phyloP scores from a whole-genome alignment of 163 green algal genomes.

The Volvox carteri region DNA sequence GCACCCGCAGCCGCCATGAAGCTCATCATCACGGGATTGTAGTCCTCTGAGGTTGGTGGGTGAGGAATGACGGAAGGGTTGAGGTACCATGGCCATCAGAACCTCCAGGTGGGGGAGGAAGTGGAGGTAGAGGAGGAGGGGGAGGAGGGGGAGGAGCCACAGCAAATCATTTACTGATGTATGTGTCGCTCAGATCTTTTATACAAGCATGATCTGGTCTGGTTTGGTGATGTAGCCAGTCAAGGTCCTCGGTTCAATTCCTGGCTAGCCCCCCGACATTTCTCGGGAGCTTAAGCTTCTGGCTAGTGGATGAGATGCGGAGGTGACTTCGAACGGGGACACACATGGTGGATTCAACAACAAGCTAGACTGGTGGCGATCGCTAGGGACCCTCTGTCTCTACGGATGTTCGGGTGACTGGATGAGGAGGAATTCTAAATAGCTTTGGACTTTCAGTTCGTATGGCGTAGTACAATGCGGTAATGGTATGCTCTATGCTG shows the following conservation, averaged over 20 bases:
- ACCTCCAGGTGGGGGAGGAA: neutral
- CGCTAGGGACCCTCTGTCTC: too few species aligned
- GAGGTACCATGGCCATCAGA: neutral
- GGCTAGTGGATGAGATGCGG: too few species aligned
- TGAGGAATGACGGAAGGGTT: neutral
- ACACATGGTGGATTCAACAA: too few species aligned
- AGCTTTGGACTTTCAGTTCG: too few species aligned
- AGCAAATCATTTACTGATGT: neutral
- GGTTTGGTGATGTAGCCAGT: neutral
- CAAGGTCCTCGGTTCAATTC: neutral
- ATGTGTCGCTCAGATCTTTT: neutral
- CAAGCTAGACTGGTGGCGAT: too few species aligned
- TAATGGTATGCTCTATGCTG: too few species aligned
- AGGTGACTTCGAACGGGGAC: too few species aligned
- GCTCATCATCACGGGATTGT: constrained; percentile 25
- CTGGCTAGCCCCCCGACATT: neutral
- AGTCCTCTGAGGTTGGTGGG: neutral
- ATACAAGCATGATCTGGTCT: neutral
- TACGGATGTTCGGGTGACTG: too few species aligned
- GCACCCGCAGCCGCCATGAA: constrained; percentile 45
- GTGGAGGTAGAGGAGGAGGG: neutral
- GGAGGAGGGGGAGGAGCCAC: neutral
- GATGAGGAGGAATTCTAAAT: too few species aligned
- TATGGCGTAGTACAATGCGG: too few species aligned
- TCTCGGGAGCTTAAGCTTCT: neutral